phyloP scores from a whole-genome alignment of 306 rosid species.

The Ormosia semicastrata region DNA sequence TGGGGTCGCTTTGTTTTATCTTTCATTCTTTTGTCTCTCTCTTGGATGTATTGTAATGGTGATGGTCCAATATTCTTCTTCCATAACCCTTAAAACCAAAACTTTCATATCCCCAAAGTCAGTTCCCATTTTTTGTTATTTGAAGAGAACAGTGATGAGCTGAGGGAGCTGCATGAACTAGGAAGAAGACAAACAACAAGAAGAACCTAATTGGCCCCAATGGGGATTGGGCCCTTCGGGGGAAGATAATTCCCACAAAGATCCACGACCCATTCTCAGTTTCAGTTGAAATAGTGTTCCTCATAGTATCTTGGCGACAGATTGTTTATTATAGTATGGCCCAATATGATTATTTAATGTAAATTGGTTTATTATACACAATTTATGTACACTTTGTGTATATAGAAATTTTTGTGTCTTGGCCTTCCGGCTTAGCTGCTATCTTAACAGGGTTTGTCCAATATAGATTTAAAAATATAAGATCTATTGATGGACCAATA shows the following conservation, averaged over 20 bases:
- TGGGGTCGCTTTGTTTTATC: background rate
- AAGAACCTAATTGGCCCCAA: background rate
- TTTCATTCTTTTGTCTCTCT: background rate
- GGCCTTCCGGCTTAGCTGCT: too few relatives aligned
- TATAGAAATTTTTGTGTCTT: too few relatives aligned
- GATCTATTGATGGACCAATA: too few relatives aligned
- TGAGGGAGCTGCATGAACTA: background rate
- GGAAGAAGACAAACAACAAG: slow-evolving; percentile 12
- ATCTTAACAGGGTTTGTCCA: too few relatives aligned
- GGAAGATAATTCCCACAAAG: too few relatives aligned
- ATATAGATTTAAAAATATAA: too few relatives aligned
- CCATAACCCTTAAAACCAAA: background rate
- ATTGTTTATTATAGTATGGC: background rate
- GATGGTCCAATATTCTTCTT: too few relatives aligned
- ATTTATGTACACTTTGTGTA: too few relatives aligned
- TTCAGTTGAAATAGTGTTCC: slow-evolving; percentile 43
- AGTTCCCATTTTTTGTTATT: slow-evolving; percentile 5
- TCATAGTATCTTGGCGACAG: too few relatives aligned
- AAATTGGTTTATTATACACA: background rate
- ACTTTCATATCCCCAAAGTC: slow-evolving; percentile 6
- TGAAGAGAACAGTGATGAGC: slow-evolving; percentile 31
- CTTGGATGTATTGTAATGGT: too few relatives aligned
- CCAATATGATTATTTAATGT: slow-evolving; percentile 1
- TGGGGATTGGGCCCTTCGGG: background rate
- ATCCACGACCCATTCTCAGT: slow-evolving; percentile 25